Evolutionary conservation across 2,329 filamentous ascomycete genomes (phyloP).

Genomic region (Hypoxylon sp.): DNA sequence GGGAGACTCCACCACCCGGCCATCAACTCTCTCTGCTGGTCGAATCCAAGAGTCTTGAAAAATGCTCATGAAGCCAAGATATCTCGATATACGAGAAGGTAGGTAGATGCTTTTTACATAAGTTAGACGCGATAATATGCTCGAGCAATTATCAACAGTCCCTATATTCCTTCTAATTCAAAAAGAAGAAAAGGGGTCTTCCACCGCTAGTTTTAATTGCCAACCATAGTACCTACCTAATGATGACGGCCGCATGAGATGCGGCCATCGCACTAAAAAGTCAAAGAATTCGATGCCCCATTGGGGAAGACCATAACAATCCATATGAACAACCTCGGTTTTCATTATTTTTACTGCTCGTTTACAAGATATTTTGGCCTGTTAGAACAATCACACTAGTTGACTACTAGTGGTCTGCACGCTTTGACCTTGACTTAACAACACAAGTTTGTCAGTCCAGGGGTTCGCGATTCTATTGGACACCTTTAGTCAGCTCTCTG

Average conservation of each 20-base stretch:
- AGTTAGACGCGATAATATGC: slow-evolving; percentile 9
- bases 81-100: slow-evolving; percentile 27
- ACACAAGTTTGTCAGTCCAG: slow-evolving; percentile 33
- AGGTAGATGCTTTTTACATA: slow-evolving; percentile 5
- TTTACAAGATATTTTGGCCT: slow-evolving; percentile 32
- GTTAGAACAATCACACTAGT: slow-evolving; percentile 26
- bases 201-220: slow-evolving; percentile 43
- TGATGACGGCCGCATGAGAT: slow-evolving; percentile 38
- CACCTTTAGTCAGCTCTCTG: slow-evolving; percentile 42
- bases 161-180: slow-evolving; percentile 11
- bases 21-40: slow-evolving; percentile 19
- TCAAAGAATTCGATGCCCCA: slow-evolving; percentile 31
- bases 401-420: slow-evolving; percentile 40
- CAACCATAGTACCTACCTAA: slow-evolving; percentile 16
- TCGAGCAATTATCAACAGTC: slow-evolving; percentile 19
- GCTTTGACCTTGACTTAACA: slow-evolving; percentile 42
- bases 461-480: slow-evolving; percentile 39
- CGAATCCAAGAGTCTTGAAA: slow-evolving; percentile 16
- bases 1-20: slow-evolving; percentile 26
- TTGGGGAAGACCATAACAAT: slow-evolving; percentile 27
- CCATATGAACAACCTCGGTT: slow-evolving; percentile 13
- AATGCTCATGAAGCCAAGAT: slow-evolving; percentile 4
- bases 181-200: slow-evolving; percentile 27
- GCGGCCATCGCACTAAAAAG: slow-evolving; percentile 36
- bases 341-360: slow-evolving; percentile 20